Evolutionary conservation across 768 basidiomycete genomes (phyloP).

Genomic region (Coprinopsis strossmayeri): DNA sequence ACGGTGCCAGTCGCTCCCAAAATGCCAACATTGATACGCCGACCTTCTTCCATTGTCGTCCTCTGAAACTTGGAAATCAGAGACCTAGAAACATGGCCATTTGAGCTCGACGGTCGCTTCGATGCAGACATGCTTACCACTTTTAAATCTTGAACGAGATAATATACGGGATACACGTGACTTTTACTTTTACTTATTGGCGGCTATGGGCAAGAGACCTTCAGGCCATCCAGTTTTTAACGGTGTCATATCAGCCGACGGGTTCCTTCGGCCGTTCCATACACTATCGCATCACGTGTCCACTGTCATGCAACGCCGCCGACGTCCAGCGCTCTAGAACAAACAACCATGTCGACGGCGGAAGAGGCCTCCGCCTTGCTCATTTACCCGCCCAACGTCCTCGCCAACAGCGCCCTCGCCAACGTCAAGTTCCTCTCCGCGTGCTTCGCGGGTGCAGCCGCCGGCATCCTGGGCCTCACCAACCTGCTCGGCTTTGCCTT

Average conservation of each 20-base stretch:
- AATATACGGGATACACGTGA: too few relatives aligned
- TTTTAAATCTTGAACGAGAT: slow-evolving; percentile 7
- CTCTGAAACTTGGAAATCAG: slow-evolving; percentile 23
- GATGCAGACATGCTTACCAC: slow-evolving; percentile 4
- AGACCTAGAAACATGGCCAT: slow-evolving; percentile 17
- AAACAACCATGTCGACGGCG: slow-evolving; percentile 38
- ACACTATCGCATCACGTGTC: too few relatives aligned
- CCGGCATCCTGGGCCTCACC: slow-evolving; percentile 84
- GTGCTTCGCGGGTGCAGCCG: slow-evolving; percentile 81
- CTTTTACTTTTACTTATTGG: not conserved
- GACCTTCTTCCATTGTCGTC: slow-evolving; percentile 24
- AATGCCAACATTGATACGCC: slow-evolving; percentile 52
- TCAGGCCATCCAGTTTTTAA: too few relatives aligned
- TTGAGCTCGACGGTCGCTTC: slow-evolving; percentile 14
- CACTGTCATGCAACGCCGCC: too few relatives aligned
- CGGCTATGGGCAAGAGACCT: too few relatives aligned
- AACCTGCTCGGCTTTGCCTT: slow-evolving; percentile 80
- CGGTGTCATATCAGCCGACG: too few relatives aligned
- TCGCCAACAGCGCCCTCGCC: slow-evolving; percentile 52
- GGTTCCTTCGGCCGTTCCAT: too few relatives aligned
- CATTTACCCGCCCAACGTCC: slow-evolving; percentile 61
- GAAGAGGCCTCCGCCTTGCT: slow-evolving; percentile 50
- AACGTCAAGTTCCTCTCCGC: slow-evolving; percentile 77
- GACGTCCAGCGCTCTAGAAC: too few relatives aligned
- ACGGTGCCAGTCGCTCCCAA: slow-evolving; percentile 92